These are phyloP conservation scores for Erodium moschatum DNA, from an alignment of 441 rosid genomes.

Conservation along the genomic window DNA sequence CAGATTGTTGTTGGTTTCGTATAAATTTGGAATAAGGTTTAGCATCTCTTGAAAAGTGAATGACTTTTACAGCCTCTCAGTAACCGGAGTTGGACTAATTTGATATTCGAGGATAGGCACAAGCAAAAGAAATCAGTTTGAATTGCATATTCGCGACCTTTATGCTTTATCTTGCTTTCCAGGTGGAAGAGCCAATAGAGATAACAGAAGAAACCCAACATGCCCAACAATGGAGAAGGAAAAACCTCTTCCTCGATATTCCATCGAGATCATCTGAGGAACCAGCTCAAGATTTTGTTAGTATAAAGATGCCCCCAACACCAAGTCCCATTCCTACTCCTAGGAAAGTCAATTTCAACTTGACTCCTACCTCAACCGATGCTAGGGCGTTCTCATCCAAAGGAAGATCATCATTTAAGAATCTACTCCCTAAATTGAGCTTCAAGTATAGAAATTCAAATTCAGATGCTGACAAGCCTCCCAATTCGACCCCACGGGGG, in stretches of 20 bases:
- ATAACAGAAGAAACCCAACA: conserved; percentile 42
- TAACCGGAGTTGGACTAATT: not conserved
- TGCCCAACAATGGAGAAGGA: conserved; percentile 49
- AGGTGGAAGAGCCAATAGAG: conserved; percentile 44
- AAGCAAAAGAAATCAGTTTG: conserved; percentile 2
- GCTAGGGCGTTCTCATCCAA: conserved; percentile 33
- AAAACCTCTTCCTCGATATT: conserved; percentile 67
- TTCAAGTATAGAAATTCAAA: conserved; percentile 46
- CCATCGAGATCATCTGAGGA: conserved; percentile 53
- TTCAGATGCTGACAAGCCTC: conserved; percentile 45
- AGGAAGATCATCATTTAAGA: conserved; percentile 59
- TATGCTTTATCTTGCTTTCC: conserved; percentile 9
- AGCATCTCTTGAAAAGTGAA: not conserved
- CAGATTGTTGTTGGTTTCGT: not conserved
- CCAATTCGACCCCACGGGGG: conserved; percentile 32
- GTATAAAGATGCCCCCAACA: conserved; percentile 60
- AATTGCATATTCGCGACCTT: conserved; percentile 6
- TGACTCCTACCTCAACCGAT: conserved; percentile 45
- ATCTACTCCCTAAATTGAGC: conserved; percentile 63
- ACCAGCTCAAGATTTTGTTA: conserved; percentile 42
- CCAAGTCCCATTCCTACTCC: conserved; percentile 83
- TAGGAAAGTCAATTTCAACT: conserved; percentile 62
- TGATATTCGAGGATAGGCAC: not conserved
- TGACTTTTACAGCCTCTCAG: too few species aligned
- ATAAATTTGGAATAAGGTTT: conserved; percentile 6